Evolutionary conservation across 768 basidiomycete species (phyloP).

Genomic region (Pisolithus orientalis): DNA sequence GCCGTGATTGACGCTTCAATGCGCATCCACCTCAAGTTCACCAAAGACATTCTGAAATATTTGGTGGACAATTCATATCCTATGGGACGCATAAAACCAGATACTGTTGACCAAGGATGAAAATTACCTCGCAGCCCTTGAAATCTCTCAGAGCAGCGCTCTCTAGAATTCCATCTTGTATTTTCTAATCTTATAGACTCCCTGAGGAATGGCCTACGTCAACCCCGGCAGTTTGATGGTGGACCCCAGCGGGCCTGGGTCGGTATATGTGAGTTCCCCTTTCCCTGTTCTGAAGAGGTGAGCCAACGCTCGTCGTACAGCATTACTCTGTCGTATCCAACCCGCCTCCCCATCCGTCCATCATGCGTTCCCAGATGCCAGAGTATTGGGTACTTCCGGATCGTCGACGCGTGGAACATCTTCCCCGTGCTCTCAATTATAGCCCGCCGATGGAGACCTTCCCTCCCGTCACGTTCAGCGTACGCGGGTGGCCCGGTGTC

Average conservation of each 20-base stretch:
- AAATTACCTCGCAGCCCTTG: background rate
- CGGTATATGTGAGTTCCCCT: constrained; percentile 1
- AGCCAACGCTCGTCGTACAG: constrained; percentile 6
- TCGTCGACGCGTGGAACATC: constrained; percentile 12
- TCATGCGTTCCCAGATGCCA: constrained; percentile 13
- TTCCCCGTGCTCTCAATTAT: constrained; percentile 11
- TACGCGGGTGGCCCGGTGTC: constrained; percentile 14
- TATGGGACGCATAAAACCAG: constrained; percentile 5
- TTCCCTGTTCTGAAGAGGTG: background rate
- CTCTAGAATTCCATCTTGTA: background rate
- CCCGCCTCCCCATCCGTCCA: constrained; percentile 15
- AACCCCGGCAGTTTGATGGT: constrained; percentile 3
- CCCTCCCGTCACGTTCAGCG: constrained; percentile 14
- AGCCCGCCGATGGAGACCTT: constrained; percentile 13
- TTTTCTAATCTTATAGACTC: background rate
- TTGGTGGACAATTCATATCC: background rate
- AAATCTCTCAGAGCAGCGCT: constrained; percentile 1
- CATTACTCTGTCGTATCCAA: constrained; percentile 7
- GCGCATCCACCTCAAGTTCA: background rate
- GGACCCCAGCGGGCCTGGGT: constrained; percentile 6
- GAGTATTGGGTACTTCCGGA: constrained; percentile 8
- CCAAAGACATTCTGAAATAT: background rate
- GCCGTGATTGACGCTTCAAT: no score
- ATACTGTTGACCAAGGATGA: background rate
- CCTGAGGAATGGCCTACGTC: constrained; percentile 4